Evolutionary conservation across 768 basidiomycete genomes (phyloP).

Genomic region (Pleurotus tuoliensis): DNA sequence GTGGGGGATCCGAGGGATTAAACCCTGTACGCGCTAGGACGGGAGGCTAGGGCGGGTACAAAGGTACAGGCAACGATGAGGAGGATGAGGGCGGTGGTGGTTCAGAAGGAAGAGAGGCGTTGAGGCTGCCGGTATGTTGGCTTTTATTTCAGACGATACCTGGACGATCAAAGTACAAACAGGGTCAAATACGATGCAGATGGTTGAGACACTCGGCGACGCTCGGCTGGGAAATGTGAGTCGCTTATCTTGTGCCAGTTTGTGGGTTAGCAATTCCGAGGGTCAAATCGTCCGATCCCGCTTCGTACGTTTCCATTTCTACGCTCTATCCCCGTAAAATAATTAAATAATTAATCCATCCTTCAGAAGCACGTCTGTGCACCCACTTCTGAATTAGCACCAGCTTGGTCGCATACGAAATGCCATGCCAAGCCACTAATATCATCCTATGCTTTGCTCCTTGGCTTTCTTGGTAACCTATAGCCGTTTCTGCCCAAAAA

Average conservation of each 20-base stretch:
- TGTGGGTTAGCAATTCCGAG: conserved; percentile 7
- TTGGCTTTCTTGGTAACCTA: conserved; percentile 4
- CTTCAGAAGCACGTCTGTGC: not conserved
- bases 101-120: conserved; percentile 7
- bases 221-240: conserved; percentile 2
- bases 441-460: not conserved
- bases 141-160: conserved; percentile 10
- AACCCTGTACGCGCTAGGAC: conserved; percentile 5
- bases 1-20: conserved; percentile 4
- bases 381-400: conserved; percentile 7
- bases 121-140: conserved; percentile 9
- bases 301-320: not conserved
- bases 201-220: conserved; percentile 1
- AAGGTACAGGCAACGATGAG: not conserved
- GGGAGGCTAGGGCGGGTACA: not conserved
- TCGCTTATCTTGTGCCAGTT: not conserved
- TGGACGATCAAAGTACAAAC: conserved; percentile 3
- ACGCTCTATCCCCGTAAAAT: conserved; percentile 9
- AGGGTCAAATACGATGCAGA: conserved; percentile 6
- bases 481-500: not conserved
- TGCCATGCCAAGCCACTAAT: conserved; percentile 6
- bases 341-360: conserved; percentile 5
- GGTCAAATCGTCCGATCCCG: conserved; percentile 4
- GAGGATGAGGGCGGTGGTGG: conserved; percentile 6
- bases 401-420: conserved; percentile 9